Percentiles rank a stretch among this genome's conserved stretches.
Evolutionary conservation across 768 basidiomycete species (phyloP).

Genomic region (Tylopilus vinaceipallidus): DNA sequence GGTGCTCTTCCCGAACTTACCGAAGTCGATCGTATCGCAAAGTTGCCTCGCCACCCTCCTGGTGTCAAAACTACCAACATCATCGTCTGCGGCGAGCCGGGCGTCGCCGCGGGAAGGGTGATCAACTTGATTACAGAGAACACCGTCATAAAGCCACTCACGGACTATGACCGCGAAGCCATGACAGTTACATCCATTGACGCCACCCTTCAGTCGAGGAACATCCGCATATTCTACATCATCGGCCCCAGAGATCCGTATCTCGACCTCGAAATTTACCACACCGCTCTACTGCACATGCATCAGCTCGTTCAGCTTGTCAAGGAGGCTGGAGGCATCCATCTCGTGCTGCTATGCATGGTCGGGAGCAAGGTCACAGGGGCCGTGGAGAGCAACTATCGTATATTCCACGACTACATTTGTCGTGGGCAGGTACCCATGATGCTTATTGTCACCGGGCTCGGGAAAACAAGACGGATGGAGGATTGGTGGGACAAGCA

Average conservation of each 20-base stretch:
- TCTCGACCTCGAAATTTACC: constrained; percentile 21
- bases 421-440: constrained; percentile 36
- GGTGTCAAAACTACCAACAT: constrained; percentile 32
- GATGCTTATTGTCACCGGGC: constrained; percentile 38
- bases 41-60: constrained; percentile 18
- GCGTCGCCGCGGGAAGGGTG: constrained; percentile 29
- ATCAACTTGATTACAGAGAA: constrained; percentile 25
- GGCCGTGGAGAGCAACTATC: constrained; percentile 35
- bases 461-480: constrained; percentile 34
- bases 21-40: constrained; percentile 19
- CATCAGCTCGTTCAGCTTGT: constrained; percentile 28
- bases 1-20: constrained; percentile 5
- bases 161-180: constrained; percentile 31
- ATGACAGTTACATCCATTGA: constrained; percentile 29
- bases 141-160: constrained; percentile 21
- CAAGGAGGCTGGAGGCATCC: constrained; percentile 31
- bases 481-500: constrained; percentile 35
- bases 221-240: constrained; percentile 28
- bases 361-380: constrained; percentile 36
- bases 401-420: constrained; percentile 36
- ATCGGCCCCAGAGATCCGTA: constrained; percentile 31
- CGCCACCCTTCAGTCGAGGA: constrained; percentile 16
- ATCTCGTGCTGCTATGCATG: constrained; percentile 40
- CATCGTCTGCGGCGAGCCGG: constrained; percentile 43
- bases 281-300: constrained; percentile 22